Conservation (phyloP, 495 filamentous ascomycete species). For the Hypomontagnella monticulosa region DNA sequence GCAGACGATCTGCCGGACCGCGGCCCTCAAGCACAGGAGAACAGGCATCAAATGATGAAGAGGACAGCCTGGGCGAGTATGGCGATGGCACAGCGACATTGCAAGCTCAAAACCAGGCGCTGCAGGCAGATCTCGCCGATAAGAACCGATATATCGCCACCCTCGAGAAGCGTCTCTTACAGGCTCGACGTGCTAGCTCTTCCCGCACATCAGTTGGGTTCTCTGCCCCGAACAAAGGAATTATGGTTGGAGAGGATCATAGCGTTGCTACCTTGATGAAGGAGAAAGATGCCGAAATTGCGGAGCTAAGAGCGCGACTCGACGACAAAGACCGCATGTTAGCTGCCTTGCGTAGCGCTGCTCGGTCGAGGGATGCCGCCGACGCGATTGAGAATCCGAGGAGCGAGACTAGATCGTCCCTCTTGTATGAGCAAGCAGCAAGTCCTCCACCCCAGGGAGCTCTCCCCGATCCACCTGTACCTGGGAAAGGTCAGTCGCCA, state of each 20-base stretch:
- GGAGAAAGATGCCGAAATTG: constrained; percentile 95
- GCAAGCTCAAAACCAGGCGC: constrained; percentile 80
- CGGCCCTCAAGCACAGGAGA: constrained; percentile 54
- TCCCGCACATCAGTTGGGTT: constrained; percentile 81
- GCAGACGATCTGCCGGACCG: constrained; percentile 55
- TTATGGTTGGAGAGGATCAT: constrained; percentile 72
- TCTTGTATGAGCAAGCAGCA: constrained; percentile 50
- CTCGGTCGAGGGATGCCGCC: constrained; percentile 87
- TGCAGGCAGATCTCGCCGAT: constrained; percentile 92
- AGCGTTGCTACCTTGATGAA: constrained; percentile 73
- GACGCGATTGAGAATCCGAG: constrained; percentile 59
- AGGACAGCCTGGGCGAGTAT: constrained; percentile 81
- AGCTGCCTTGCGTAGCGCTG: constrained; percentile 82
- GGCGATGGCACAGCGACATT: constrained; percentile 87
- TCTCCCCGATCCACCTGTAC: constrained; percentile 50
- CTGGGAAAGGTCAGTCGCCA: constrained; percentile 47
- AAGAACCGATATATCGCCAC: constrained; percentile 97
- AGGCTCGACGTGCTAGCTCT: constrained; percentile 90
- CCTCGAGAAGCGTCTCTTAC: constrained; percentile 88
- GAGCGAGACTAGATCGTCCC: constrained; percentile 56
- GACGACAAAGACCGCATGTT: constrained; percentile 98
- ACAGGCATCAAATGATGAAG: constrained; percentile 64
- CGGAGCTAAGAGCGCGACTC: constrained; percentile 84
- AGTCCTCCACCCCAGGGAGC: constrained; percentile 49
- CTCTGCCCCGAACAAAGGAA: constrained; percentile 63